Evolutionary conservation across 2,329 filamentous ascomycete species (phyloP), one percentile per base, ranked within the genome.

Genomic region (Diaporthe batatas): DNA sequence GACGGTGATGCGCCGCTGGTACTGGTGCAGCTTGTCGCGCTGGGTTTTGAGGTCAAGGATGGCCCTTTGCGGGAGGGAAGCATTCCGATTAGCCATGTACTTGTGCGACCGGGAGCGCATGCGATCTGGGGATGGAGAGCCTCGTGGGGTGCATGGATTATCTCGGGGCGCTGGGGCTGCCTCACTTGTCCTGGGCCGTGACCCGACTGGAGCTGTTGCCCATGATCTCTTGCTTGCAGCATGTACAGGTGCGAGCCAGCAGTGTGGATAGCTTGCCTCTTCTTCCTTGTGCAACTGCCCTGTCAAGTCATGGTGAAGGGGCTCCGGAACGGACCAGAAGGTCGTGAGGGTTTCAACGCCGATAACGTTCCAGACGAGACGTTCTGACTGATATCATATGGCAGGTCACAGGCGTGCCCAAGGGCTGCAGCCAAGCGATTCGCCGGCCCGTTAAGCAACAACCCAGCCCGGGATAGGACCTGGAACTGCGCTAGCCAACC

Each of bases 1-100:
- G 68, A 94, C 88, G 47, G 91, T 92, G 80, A 99, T 96, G 79
- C 94, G 93, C 79, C 93, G 93, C 83, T 98, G 96, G 86, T 98
- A 98, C 82, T 97, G 95, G 80, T 97, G 95, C 4, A 99, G 92
- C 83, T 95, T 97, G 87, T 99, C 96, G 82, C 96, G 95, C 86
- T 98, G 96, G 84, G 91, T 94, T 86, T 98, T 98, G 86, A 98
- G 93, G 84, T 98, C 95, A 79, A 98, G 92, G 83, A 98, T 98
- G 74, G 96, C 96, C 86, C 95, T 98, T 25, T 42, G 23, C 14
- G 21, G 25, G n/a, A 42, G 29, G 16, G n/a, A 16, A 21, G 29
- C 32, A 54, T 36, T 68, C 47, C 25, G 64, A 62, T 68, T 53
- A 53, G 72, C 62, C 62, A 32, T 32, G 67, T 58, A 42, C 10